phyloP scores from a whole-genome alignment of 257 asterid species.

The Solanum chaucha region DNA sequence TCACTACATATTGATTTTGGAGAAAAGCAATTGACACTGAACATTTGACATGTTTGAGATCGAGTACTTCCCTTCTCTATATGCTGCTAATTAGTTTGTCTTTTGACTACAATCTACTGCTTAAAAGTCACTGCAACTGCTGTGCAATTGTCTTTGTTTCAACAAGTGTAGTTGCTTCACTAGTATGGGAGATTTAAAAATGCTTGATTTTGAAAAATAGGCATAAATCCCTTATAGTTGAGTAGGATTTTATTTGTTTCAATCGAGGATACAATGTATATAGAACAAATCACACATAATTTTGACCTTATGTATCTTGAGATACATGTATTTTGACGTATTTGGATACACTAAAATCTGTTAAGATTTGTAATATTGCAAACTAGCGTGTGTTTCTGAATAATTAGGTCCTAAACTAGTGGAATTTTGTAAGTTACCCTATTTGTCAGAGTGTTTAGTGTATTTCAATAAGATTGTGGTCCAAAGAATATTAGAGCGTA shows the following conservation, averaged over 20 bases:
- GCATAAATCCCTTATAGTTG: neutral
- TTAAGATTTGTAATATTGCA: no score
- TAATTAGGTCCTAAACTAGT: no score
- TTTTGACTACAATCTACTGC: neutral
- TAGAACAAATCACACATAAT: no score
- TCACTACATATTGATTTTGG: neutral
- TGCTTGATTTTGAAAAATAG: neutral
- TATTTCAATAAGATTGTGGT: no score
- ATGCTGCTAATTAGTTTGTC: neutral
- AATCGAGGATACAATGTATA: no score
- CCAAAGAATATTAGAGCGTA: no score
- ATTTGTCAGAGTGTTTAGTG: no score
- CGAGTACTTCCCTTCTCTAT: neutral
- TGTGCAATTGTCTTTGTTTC: neutral
- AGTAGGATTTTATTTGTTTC: neutral
- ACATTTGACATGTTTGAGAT: neutral
- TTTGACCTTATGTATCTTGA: no score
- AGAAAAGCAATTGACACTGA: neutral
- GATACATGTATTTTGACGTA: no score
- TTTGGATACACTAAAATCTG: no score
- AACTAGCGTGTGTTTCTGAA: no score
- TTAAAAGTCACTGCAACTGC: neutral
- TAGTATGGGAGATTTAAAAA: neutral
- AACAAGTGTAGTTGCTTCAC: neutral
- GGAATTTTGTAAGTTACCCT: no score